Percentiles rank a stretch among this genome's conserved stretches.
phyloP scores from a whole-genome alignment of 192 early-diverging fungal species.

The Coemansia sp. region DNA sequence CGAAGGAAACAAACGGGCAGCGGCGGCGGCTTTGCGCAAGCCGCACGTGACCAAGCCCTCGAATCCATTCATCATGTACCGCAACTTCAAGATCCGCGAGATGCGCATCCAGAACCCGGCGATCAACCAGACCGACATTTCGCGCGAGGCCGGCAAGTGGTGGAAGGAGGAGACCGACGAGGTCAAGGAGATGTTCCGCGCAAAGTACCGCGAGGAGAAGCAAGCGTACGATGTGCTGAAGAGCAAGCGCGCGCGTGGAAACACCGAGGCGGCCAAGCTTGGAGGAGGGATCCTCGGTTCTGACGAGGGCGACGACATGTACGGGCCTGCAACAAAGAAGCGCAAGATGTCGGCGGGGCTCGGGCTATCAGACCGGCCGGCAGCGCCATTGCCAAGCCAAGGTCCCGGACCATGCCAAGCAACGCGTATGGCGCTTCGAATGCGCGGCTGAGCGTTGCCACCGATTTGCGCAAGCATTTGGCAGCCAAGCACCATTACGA shows the following conservation, averaged over 20 bases:
- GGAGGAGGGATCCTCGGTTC: neutral
- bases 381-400: constrained; percentile 26
- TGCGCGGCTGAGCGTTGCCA: constrained; percentile 17
- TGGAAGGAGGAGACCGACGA: constrained; percentile 52
- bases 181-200: constrained; percentile 43
- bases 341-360: constrained; percentile 7
- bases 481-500: constrained; percentile 19
- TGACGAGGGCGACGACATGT: neutral
- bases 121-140: constrained; percentile 53
- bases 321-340: neutral
- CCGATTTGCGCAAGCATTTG: constrained; percentile 47
- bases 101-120: constrained; percentile 45
- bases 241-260: constrained; percentile 30
- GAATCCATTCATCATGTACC: constrained; percentile 57
- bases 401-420: constrained; percentile 44
- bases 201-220: constrained; percentile 41
- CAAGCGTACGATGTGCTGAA: constrained; percentile 40
- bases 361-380: neutral
- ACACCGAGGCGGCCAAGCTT: neutral
- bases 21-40: neutral
- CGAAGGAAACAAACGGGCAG: neutral
- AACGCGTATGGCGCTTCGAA: constrained; percentile 17
- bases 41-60: constrained; percentile 27
- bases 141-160: constrained; percentile 46
- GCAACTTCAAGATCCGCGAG: constrained; percentile 48